Percentiles rank a stretch among this genome's conserved stretches.
Evolutionary conservation across 176 grass and related monocot species (phyloP).

Genomic region (Carex cristatella): DNA sequence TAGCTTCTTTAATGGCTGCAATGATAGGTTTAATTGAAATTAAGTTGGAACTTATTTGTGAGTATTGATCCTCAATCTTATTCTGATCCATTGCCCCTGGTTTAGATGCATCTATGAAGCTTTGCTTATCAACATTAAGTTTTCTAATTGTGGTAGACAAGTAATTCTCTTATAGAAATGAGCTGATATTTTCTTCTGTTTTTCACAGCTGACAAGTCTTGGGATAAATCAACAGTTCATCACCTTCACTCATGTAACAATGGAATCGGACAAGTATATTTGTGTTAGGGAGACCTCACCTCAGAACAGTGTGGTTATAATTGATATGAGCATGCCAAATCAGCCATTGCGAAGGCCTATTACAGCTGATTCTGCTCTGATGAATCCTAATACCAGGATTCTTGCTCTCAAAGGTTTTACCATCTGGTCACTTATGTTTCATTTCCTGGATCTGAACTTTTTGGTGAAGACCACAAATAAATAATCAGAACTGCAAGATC

Average conservation of each 20-base stretch:
- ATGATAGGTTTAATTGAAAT: background rate
- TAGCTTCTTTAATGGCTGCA: background rate
- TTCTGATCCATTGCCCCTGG: background rate
- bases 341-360: conserved; percentile 93
- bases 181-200: background rate
- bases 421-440: background rate
- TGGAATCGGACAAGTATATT: conserved; percentile 99
- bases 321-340: conserved; percentile 93
- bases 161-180: background rate
- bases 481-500: conserved; percentile 18
- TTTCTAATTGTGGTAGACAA: background rate
- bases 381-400: conserved; percentile 95
- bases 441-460: background rate
- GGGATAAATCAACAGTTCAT: conserved; percentile 96
- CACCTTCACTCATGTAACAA: conserved; percentile 97
- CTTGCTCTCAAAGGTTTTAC: conserved; percentile 88
- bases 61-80: conserved; percentile 2
- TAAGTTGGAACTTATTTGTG: conserved; percentile 13
- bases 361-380: conserved; percentile 91
- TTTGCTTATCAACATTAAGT: background rate
- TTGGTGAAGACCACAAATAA: background rate
- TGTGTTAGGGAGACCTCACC: conserved; percentile 96
- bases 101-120: background rate
- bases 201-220: conserved; percentile 74
- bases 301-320: conserved; percentile 94